Evolutionary conservation across 768 basidiomycete genomes (phyloP), one percentile per base, ranked within the genome.

Genomic region (Boletus vermiculosoides): DNA sequence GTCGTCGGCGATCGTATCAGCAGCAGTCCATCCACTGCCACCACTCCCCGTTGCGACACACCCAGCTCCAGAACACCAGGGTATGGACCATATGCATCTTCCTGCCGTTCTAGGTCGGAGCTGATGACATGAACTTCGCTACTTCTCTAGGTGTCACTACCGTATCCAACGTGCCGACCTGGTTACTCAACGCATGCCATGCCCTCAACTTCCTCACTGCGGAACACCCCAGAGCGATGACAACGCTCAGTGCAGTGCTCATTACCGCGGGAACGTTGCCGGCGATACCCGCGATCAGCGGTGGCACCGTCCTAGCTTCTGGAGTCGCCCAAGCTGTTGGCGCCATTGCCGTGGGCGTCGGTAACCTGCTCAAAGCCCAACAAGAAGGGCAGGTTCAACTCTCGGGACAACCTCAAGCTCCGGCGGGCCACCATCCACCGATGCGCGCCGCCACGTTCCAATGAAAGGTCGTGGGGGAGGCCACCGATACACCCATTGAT

Each of bases 191-290:
- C 63, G 89, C 90, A 1, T 85, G 85, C 62, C 83, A 78, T 47
- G 89, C 90, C 11, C 78, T 92, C 57, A 87, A 90, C 52, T 87
- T 80, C 73, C 81, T 92, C 52, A 83, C 83, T 11, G 80, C 77
- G 57, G 90, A 91, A 62, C 88, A 92, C 63, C 90, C 90, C 11
- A 86, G 86, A 67, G 82, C 77, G 6, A 84, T 90, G 86, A 85
- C 81, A 58, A 80, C 88, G 34, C 69, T 90, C 51, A 87, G 87
- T 60, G 89, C 89, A 8, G 83, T 92, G 51, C 80, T 92, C 57
- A 88, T 92, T 66, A 89, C 88, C 3, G 86, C 86, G 33, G 90
- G 89, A 36, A 84, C 86, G 33, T 76, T 92, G 42, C 89, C 89
- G 1, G 74, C 87, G 0, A 80, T 91, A 33, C 89, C 89, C 22